A percentile compares a stretch with the other conserved stretches of the same genome.
phyloP scores from a whole-genome alignment of 2,329 filamentous ascomycete genomes.

The Cordyceps pruinosa region DNA sequence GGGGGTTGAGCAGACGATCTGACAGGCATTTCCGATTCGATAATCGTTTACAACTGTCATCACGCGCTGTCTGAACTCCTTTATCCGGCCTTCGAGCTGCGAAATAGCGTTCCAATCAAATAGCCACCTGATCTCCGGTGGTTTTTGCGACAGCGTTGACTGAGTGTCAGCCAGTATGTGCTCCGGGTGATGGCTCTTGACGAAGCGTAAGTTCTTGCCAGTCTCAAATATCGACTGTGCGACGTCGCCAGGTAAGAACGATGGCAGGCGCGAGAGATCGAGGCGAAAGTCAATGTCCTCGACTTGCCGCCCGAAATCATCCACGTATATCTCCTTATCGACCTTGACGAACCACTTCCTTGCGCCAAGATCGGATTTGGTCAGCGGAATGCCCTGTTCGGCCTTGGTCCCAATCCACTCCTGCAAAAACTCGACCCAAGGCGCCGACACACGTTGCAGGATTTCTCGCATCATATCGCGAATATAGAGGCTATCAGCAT shows the following conservation, averaged over 20 bases:
- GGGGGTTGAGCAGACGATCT: neutral
- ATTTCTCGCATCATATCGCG: slow-evolving; percentile 61
- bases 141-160: slow-evolving; percentile 37
- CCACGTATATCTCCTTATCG: slow-evolving; percentile 45
- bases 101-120: slow-evolving; percentile 67
- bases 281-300: slow-evolving; percentile 56
- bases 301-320: slow-evolving; percentile 52
- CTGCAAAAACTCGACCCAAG: slow-evolving; percentile 61
- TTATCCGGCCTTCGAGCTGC: slow-evolving; percentile 53
- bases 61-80: slow-evolving; percentile 27
- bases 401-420: slow-evolving; percentile 67
- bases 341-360: slow-evolving; percentile 55
- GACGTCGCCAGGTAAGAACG: slow-evolving; percentile 65
- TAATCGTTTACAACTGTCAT: slow-evolving; percentile 18
- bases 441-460: slow-evolving; percentile 52
- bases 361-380: slow-evolving; percentile 37
- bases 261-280: slow-evolving; percentile 58
- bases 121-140: slow-evolving; percentile 58
- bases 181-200: slow-evolving; percentile 62
- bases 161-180: slow-evolving; percentile 58
- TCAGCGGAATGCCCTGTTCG: slow-evolving; percentile 48
- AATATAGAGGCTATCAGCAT: slow-evolving; percentile 56
- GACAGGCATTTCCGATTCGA: neutral
- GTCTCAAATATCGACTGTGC: slow-evolving; percentile 70
- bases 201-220: slow-evolving; percentile 66